Evolutionary conservation across 352 stramenopile genomes (phyloP), one percentile per base, ranked within the genome.

Genomic region (Globisporangium rhizosaccharum): DNA sequence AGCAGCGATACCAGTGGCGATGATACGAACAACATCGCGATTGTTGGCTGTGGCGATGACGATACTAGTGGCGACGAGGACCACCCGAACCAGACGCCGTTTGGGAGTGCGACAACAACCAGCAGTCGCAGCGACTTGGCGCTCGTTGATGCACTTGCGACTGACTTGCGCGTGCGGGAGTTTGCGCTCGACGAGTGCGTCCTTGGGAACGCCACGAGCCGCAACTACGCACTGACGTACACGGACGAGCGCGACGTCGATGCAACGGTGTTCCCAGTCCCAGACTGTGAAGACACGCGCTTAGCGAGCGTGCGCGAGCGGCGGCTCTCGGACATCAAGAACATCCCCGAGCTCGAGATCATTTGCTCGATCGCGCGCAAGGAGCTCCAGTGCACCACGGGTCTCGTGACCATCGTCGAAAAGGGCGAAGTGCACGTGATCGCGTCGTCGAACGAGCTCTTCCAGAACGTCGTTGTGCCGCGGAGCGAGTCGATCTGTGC

Each of bases 291-390:
- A 60, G 49, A 57, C 14, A 36, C 59, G 23, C 71, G 80, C 2
- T 39, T 87, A 46, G 49, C 71, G 11, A 70, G 58, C 39, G 72
- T 87, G 45, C 52, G 74, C 23, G 51, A 70, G 15, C 57, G 68
- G 17, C 74, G 70, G 45, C 56, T 77, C 25, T 70, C 63, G 15
- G 57, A 70, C 30, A 72, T 88, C 42, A 72, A 63, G 61, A 64
- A 80, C 52, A 65, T 79, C 17, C 70, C 76, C 2, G 81, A 90
- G 49, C 71, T 90, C n/a, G 67, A 75, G n/a, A 57, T 87, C 45
- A 68, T 90, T 41, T 90, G 81, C 53, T 62, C 75, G 12, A 67
- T 90, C 39, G 76, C 76, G 25, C 63, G 66, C 28, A 63, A 57
- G 17, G 78, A 88, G 53, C 58, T 89, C 8, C 50, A 75, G 47